Evolutionary conservation across 805 yeast genomes (phyloP).

Genomic region (Barnettozyma salicaria): DNA sequence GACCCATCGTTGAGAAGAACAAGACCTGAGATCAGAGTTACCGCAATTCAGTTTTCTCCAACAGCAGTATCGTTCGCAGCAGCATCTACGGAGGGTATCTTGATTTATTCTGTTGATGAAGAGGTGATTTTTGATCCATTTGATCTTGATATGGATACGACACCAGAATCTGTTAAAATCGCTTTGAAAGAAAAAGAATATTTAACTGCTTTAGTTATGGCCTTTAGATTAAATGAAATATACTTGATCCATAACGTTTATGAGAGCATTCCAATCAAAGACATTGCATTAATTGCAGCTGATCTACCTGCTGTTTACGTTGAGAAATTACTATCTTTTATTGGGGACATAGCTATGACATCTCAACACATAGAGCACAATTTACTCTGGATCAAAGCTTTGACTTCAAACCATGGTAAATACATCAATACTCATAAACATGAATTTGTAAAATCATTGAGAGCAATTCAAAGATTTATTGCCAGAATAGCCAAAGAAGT

Average conservation of each 20-base stretch:
- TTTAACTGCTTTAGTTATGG: slow-evolving; percentile 80
- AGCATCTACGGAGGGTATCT: slow-evolving; percentile 89
- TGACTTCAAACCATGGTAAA: slow-evolving; percentile 71
- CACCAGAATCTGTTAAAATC: slow-evolving; percentile 69
- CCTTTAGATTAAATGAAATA: slow-evolving; percentile 84
- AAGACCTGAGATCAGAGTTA: slow-evolving; percentile 79
- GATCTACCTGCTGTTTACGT: slow-evolving; percentile 76
- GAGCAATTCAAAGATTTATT: slow-evolving; percentile 70
- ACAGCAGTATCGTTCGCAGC: slow-evolving; percentile 88
- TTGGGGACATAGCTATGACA: slow-evolving; percentile 61
- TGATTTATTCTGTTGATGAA: slow-evolving; percentile 76
- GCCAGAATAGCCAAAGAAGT: slow-evolving; percentile 71
- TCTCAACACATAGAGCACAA: slow-evolving; percentile 83
- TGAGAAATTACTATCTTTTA: slow-evolving; percentile 56
- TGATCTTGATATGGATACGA: slow-evolving; percentile 87
- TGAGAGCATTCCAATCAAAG: slow-evolving; percentile 65
- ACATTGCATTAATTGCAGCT: slow-evolving; percentile 59
- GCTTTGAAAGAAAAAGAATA: slow-evolving; percentile 51
- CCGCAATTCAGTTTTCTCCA: slow-evolving; percentile 78
- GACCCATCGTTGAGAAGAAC: slow-evolving; percentile 72
- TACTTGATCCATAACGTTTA: slow-evolving; percentile 67
- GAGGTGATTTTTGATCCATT: slow-evolving; percentile 82
- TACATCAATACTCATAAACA: slow-evolving; percentile 59
- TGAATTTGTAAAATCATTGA: slow-evolving; percentile 55
- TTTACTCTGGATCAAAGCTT: slow-evolving; percentile 69